Evolutionary conservation across 768 basidiomycete genomes (phyloP).

Genomic region (Pulveroboletus sp.): DNA sequence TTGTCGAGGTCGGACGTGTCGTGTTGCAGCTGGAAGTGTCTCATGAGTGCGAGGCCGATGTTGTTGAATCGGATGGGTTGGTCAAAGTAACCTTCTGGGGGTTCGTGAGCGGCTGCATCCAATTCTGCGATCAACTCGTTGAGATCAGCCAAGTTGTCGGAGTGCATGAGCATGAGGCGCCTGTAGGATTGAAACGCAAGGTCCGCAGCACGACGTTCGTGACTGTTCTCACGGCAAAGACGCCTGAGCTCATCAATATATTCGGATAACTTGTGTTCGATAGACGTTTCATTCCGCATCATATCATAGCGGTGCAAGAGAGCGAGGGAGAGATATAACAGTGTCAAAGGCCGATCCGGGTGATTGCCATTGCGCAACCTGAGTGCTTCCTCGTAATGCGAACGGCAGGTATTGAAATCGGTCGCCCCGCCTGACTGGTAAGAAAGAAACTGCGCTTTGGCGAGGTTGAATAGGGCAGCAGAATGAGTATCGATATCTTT

Average conservation of each 20-base stretch:
- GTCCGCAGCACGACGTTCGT: conserved; percentile 1
- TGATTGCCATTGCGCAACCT: not conserved
- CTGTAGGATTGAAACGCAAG: conserved; percentile 1
- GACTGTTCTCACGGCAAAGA: not conserved
- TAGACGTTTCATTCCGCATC: not conserved
- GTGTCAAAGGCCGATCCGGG: conserved; percentile 5
- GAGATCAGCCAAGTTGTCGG: not conserved
- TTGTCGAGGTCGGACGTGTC: not conserved
- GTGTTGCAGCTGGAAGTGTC: not conserved
- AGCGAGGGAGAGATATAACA: conserved; percentile 5
- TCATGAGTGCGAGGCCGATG: not conserved
- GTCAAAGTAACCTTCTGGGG: not conserved
- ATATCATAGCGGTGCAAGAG: conserved; percentile 2
- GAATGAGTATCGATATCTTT: conserved; percentile 2
- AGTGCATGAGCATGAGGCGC: not conserved
- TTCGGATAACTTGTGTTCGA: not conserved
- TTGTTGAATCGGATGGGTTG: not conserved
- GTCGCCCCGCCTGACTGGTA: not conserved
- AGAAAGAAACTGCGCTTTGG: conserved; percentile 3
- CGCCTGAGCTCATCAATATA: not conserved
- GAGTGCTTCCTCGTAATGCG: conserved; percentile 5
- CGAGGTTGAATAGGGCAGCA: conserved; percentile 12
- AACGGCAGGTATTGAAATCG: not conserved
- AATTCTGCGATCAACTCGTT: not conserved
- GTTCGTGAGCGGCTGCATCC: not conserved